phyloP scores from a whole-genome alignment of 202 grass and related monocot genomes.

The Panicum hallii region DNA sequence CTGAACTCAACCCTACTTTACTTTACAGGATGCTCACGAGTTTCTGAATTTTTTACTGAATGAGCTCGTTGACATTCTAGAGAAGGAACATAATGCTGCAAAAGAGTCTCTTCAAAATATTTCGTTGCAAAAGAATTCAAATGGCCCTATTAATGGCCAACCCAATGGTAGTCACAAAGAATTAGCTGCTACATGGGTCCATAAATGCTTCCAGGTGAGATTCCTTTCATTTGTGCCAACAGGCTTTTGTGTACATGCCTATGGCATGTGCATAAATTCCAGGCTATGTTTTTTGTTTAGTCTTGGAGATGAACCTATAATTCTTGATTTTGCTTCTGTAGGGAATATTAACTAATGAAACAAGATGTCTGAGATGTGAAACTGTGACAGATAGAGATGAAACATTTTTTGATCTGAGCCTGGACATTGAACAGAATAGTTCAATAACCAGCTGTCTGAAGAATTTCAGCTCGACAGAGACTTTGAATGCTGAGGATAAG shows the following conservation, averaged over 20 bases:
- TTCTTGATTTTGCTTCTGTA: conserved; percentile 44
- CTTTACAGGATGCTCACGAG: conserved; percentile 93
- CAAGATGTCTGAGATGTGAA: conserved; percentile 94
- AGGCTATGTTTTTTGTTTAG: conserved; percentile 24
- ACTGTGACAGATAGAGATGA: conserved; percentile 97
- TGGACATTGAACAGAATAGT: conserved; percentile 98
- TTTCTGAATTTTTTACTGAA: conserved; percentile 98
- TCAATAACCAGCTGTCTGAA: conserved; percentile 97
- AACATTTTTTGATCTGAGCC: conserved; percentile 96
- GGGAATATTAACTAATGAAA: conserved; percentile 99
- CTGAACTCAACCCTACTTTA: conserved; percentile 21
- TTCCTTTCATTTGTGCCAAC: conserved; percentile 22
- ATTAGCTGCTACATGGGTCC: conserved; percentile 74
- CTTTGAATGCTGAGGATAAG: conserved; percentile 96
- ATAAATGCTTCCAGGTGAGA: conserved; percentile 92
- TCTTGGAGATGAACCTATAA: conserved; percentile 40
- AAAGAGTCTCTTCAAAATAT: conserved; percentile 55
- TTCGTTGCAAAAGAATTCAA: conserved; percentile 62
- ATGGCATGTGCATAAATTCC: neutral
- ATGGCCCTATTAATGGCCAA: conserved; percentile 62
- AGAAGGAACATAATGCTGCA: conserved; percentile 76
- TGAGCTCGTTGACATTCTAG: conserved; percentile 96
- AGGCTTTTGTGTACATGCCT: neutral
- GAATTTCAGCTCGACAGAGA: conserved; percentile 99
- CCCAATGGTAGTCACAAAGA: conserved; percentile 74